A percentile compares a stretch with the other conserved stretches of the same genome.
Evolutionary conservation across 768 basidiomycete genomes (phyloP).

Genomic region (Rubroboletus pulcherrimus): DNA sequence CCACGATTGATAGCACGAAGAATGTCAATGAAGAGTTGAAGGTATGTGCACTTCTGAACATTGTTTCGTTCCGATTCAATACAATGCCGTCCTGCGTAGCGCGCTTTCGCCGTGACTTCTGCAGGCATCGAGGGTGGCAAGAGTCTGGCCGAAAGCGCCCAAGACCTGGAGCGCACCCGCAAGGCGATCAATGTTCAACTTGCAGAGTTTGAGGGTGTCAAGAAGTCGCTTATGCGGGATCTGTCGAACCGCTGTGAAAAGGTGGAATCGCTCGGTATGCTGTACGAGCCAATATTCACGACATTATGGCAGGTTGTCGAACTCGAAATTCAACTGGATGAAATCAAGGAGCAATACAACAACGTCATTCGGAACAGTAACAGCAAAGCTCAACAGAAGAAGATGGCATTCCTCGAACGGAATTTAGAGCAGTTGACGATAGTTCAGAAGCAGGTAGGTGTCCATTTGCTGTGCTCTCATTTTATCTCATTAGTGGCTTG

Average conservation of each 20-base stretch:
- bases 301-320: constrained; percentile 77
- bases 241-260: constrained; percentile 99
- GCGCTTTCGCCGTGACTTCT: constrained; percentile 94
- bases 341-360: constrained; percentile 98
- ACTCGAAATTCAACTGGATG: constrained; percentile 96
- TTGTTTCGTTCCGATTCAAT: constrained; percentile 4
- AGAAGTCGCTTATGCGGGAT: constrained; percentile 98
- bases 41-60: constrained; percentile 44
- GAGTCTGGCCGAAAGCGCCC: constrained; percentile 93
- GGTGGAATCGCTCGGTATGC: constrained; percentile 41
- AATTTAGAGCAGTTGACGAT: constrained; percentile 93
- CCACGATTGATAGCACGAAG: constrained; percentile 88
- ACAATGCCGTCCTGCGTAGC: constrained; percentile 43
- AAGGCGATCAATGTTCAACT: constrained; percentile 98
- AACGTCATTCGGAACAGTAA: constrained; percentile 98
- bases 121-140: constrained; percentile 97
- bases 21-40: constrained; percentile 98
- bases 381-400: constrained; percentile 97
- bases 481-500: constrained; percentile 16
- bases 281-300: constrained; percentile 15
- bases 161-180: constrained; percentile 93
- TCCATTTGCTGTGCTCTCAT: neutral
- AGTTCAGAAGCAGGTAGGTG: constrained; percentile 90
- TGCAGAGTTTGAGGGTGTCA: constrained; percentile 97
- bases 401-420: constrained; percentile 97